Base-by-base conservation (phyloP, 768 basidiomycete genomes). In the Russula foetens region DNA sequence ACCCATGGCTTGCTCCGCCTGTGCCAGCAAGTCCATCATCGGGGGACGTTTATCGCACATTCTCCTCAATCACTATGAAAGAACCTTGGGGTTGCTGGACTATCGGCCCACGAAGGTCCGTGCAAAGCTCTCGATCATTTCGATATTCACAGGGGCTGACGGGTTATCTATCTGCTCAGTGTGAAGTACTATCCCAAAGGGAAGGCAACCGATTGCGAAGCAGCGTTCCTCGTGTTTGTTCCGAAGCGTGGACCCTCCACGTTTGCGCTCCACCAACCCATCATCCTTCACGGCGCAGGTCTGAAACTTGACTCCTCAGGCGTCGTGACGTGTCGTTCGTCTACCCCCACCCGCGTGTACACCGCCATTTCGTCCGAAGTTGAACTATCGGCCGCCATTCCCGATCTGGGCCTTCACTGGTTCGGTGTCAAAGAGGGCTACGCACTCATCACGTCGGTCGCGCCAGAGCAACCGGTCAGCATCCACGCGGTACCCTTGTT, bases 21-120 rank as follows among this genome's bases (percentile, higher is more conserved):
- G 23, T 63, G 66, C 7, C 74, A 73, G 75, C 35, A 53, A 35
- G 33, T 43, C 24, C 39, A 57, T 9, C 46, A 41, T 58, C 62
- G 52, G 53, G 54, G 44, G 45, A 59, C 29, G 44, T 67, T 52
- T 62, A 69, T 71, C 72, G 45, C 54, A 67, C 56, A 48, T 58
- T 59, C 58, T 48, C 39, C 44, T 33, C 55, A 11, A 33, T 65
- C 23, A 63, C 28, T 62, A 72, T 56, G 58, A 68, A 48, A 64
- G 63, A 51, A 59, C 67, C 35, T 21, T 75, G 44, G 52, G 75
- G 35, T 62, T 77, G 56, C 62, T 78, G 39, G 66, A 74, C 43
- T 71, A 75, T 52, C 67, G 69, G 38, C 46, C 47, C n/a, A 45
- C 65, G 28, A 58, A 63, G 60, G 48, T 69, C 7, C 51, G 59